Evolutionary conservation across 495 filamentous ascomycete genomes (phyloP), one percentile per base, ranked within the genome.

Genomic region (Cenococcum geophilum): DNA sequence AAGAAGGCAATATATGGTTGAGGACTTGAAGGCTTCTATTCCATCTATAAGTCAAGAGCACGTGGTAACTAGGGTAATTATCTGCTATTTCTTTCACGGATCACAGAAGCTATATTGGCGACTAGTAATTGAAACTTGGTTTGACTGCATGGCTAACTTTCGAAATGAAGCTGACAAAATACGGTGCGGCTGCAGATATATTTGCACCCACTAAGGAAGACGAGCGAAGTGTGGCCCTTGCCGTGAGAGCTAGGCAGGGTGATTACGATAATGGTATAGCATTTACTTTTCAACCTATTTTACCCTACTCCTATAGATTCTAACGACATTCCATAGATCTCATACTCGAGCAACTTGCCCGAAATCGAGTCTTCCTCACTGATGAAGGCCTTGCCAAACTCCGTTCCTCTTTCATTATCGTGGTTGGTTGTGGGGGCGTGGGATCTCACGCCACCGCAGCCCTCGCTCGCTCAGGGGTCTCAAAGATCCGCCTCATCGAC

Each of bases 381-480:
- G 84, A 89, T 55, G 83, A 83, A 27, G 93, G 92, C 27, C 85
- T 97, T 21, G 75, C 77, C 0, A 86, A 85, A 63, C 82, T 99
- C 36, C 89, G 91, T 43, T 79, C 80, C 25, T 80, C 93, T 16
- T 95, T 93, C 72, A 79, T 97, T 34, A 82, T 96, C 43, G 80
- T 99, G 5, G 89, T 99, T 42, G 93, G 93, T 11, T 92, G 90
- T 66, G 93, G 93, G 57, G 93, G 93, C 27, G 93, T 99, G 8
- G 93, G 93, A 58, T 96, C 91, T 1, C 95, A 97, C 76, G 89
- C 89, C 45, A 83, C 86, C 11, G 85, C 90, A 3, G 88, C 95
- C 20, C 82, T 99, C 16, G 84, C 92, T 6, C 87, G 93, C 23
- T 96, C 91, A 0, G 95, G 93, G 21, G 90, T 95, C 20, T 82